Conservation (phyloP, 108 stramenopile species). For the Seminavis robusta region DNA sequence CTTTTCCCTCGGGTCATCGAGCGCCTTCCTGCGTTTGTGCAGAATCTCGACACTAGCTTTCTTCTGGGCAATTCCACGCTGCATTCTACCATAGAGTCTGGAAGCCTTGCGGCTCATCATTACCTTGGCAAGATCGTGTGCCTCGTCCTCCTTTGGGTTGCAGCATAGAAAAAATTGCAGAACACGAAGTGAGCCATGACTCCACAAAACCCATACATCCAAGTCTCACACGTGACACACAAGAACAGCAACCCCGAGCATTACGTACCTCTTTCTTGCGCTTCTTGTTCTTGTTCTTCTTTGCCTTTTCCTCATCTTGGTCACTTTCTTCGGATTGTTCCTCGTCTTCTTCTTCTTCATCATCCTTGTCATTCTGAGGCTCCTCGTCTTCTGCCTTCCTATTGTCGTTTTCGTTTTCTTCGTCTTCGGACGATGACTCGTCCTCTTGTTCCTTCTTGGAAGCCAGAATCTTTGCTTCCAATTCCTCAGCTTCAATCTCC, state of each 20-base stretch:
- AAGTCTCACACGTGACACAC: too few relatives aligned
- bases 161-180: background rate
- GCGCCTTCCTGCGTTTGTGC: constrained; percentile 62
- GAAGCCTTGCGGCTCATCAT: constrained; percentile 94
- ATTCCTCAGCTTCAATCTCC: constrained; percentile 13
- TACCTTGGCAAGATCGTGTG: constrained; percentile 79
- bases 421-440: constrained; percentile 41
- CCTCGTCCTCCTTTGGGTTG: constrained; percentile 64
- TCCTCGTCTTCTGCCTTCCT: too few relatives aligned
- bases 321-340: constrained; percentile 35
- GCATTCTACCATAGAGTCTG: constrained; percentile 91
- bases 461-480: constrained; percentile 17
- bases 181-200: too few relatives aligned
- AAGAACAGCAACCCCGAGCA: too few relatives aligned
- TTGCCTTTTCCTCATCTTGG: constrained; percentile 12
- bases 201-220: too few relatives aligned
- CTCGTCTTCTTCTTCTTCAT: constrained; percentile 43
- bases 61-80: constrained; percentile 85
- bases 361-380: constrained; percentile 27
- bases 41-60: constrained; percentile 80
- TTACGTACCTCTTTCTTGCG: constrained; percentile 21
- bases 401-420: too few relatives aligned
- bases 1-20: constrained; percentile 57
- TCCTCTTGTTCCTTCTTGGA: constrained; percentile 34
- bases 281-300: constrained; percentile 19